Evolutionary conservation across 2,329 filamentous ascomycete genomes (phyloP).

Genomic region (Aspergillus bombycis): DNA sequence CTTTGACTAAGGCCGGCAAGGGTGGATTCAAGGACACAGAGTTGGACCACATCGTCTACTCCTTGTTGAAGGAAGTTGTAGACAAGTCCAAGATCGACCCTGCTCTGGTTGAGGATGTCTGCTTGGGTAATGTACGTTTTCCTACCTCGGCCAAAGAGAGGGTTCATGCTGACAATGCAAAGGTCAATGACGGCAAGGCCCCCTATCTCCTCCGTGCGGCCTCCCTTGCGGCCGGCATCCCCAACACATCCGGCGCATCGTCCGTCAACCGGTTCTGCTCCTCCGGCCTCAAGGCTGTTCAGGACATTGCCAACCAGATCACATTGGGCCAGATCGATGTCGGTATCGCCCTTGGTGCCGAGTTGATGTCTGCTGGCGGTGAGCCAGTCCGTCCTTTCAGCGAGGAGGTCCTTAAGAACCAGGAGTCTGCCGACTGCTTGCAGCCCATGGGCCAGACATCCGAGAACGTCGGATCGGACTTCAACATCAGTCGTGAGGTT

Average conservation of each 20-base stretch:
- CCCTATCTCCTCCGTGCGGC: slow-evolving; percentile 91
- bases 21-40: slow-evolving; percentile 93
- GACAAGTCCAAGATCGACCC: slow-evolving; percentile 78
- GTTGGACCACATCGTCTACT: slow-evolving; percentile 83
- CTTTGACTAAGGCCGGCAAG: slow-evolving; percentile 84
- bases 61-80: slow-evolving; percentile 75
- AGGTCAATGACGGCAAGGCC: slow-evolving; percentile 81
- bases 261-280: slow-evolving; percentile 96
- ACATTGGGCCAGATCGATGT: slow-evolving; percentile 77
- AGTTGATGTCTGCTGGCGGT: slow-evolving; percentile 79
- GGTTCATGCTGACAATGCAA: slow-evolving; percentile 4
- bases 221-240: slow-evolving; percentile 87
- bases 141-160: slow-evolving; percentile 1
- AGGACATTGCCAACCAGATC: slow-evolving; percentile 93
- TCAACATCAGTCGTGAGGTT: slow-evolving; percentile 75
- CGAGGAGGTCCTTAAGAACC: slow-evolving; percentile 72
- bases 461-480: slow-evolving; percentile 93
- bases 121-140: slow-evolving; percentile 78
- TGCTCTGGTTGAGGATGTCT: slow-evolving; percentile 82
- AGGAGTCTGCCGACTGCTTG: slow-evolving; percentile 83
- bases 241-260: slow-evolving; percentile 80
- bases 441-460: slow-evolving; percentile 98
- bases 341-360: slow-evolving; percentile 84
- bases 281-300: slow-evolving; percentile 90
- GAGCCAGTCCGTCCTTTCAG: slow-evolving; percentile 77